Conservation (phyloP, 2,329 filamentous ascomycete genomes). For the Zelopaecilomyces penicillatus region DNA sequence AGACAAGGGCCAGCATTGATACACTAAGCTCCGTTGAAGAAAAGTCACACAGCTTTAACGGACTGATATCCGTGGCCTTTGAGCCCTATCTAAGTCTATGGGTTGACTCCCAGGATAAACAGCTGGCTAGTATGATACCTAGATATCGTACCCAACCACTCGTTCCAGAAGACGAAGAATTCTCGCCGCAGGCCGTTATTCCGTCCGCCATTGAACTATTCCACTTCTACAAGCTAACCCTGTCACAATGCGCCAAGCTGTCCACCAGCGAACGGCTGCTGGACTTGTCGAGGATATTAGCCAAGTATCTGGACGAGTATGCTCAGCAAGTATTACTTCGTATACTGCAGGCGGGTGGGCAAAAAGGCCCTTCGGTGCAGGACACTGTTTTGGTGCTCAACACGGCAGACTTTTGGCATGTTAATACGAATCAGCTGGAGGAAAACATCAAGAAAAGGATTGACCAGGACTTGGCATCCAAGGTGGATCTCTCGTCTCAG, state of each 20-base stretch:
- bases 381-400: constrained; percentile 84
- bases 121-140: constrained; percentile 74
- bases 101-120: constrained; percentile 93
- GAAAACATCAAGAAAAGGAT: constrained; percentile 90
- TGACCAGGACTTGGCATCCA: constrained; percentile 64
- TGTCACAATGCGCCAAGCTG: constrained; percentile 92
- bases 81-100: constrained; percentile 94
- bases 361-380: constrained; percentile 50
- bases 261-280: constrained; percentile 83
- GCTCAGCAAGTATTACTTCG: constrained; percentile 83
- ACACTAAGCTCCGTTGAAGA: constrained; percentile 76
- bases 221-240: constrained; percentile 86
- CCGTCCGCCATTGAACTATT: constrained; percentile 93
- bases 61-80: constrained; percentile 91
- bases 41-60: constrained; percentile 68
- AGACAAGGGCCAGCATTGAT: constrained; percentile 75
- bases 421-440: constrained; percentile 85
- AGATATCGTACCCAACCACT: constrained; percentile 79
- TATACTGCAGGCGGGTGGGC: constrained; percentile 52
- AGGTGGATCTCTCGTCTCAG: constrained; percentile 84
- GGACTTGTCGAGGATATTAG: constrained; percentile 76
- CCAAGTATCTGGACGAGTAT: constrained; percentile 91
- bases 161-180: constrained; percentile 79
- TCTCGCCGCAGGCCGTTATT: constrained; percentile 81
- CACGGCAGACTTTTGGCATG: constrained; percentile 95